These are phyloP conservation scores for Strombidium stylifer DNA, from an alignment of 73 alveolate genomes.

Conservation along the genomic window DNA sequence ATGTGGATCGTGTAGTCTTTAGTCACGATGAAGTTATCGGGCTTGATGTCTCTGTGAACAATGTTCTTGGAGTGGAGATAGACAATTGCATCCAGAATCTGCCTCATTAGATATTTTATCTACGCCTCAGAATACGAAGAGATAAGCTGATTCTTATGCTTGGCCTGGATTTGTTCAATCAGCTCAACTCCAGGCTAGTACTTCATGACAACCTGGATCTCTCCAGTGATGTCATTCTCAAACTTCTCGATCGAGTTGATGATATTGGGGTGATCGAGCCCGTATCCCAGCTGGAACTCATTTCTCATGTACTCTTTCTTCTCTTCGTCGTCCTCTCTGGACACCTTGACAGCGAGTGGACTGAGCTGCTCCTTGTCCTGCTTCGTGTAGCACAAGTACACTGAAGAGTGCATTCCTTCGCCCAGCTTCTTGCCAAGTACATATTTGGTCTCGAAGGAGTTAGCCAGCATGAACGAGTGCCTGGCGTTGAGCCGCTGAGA, in stretches of 20 bases:
- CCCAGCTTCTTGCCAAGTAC: not conserved
- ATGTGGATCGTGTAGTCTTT: slow-evolving; percentile 50
- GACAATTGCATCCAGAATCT: slow-evolving; percentile 57
- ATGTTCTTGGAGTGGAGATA: slow-evolving; percentile 61
- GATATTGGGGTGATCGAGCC: slow-evolving; percentile 32
- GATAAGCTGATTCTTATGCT: too few relatives aligned
- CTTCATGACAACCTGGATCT: slow-evolving; percentile 40
- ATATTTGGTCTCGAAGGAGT: slow-evolving; percentile 10
- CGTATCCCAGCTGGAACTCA: slow-evolving; percentile 31
- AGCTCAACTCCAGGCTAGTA: slow-evolving; percentile 35
- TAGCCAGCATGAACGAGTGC: too few relatives aligned
- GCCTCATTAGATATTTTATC: slow-evolving; percentile 47
- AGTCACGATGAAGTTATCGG: slow-evolving; percentile 63
- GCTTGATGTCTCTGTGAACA: slow-evolving; percentile 72
- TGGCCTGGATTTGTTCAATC: slow-evolving; percentile 11
- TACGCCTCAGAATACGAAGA: slow-evolving; percentile 27
- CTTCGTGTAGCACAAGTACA: slow-evolving; percentile 4
- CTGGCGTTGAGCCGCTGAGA: too few relatives aligned
- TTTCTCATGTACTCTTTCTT: slow-evolving; percentile 14
- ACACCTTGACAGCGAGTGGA: slow-evolving; percentile 36
- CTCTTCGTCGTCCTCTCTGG: slow-evolving; percentile 44
- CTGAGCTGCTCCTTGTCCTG: not conserved
- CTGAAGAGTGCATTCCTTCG: slow-evolving; percentile 40
- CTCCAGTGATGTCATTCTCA: not conserved
- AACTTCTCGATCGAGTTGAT: slow-evolving; percentile 16